A percentile compares a stretch with the other conserved stretches of the same genome.
Evolutionary conservation across 208 protist genomes (phyloP).

Genomic region (Crithidia brevicula): DNA sequence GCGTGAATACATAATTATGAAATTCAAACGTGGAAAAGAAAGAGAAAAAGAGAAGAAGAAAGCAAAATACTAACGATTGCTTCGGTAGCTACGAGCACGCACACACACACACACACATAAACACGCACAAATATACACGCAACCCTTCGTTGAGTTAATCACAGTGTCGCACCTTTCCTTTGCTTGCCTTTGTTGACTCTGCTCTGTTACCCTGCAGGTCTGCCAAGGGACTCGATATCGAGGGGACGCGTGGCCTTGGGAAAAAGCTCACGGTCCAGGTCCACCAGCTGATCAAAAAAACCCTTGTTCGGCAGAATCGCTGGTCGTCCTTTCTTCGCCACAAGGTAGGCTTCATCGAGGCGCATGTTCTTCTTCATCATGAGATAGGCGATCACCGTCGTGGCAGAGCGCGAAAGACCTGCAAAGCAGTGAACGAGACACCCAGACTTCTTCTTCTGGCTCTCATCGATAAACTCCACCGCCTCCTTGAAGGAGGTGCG

Average conservation of each 20-base stretch:
- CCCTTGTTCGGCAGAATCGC: slow-evolving; percentile 86
- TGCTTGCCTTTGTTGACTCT: not conserved
- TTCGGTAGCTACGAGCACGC: too few species aligned
- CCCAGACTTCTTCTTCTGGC: slow-evolving; percentile 46
- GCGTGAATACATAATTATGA: too few species aligned
- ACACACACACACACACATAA: too few species aligned
- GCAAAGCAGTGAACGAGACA: slow-evolving; percentile 93
- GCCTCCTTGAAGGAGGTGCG: slow-evolving; percentile 75
- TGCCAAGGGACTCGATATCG: slow-evolving; percentile 54
- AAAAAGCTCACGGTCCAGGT: slow-evolving; percentile 70
- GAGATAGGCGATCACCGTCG: slow-evolving; percentile 88
- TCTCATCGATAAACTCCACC: slow-evolving; percentile 81
- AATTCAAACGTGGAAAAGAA: too few species aligned
- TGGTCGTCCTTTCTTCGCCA: slow-evolving; percentile 73
- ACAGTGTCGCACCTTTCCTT: too few species aligned
- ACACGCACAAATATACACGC: too few species aligned
- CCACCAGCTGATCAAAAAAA: slow-evolving; percentile 80
- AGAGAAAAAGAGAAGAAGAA: too few species aligned
- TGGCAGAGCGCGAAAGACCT: slow-evolving; percentile 89
- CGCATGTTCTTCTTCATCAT: slow-evolving; percentile 88
- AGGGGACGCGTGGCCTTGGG: slow-evolving; percentile 53
- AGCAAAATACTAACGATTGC: too few species aligned
- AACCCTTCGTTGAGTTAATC: too few species aligned
- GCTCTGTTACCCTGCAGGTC: slow-evolving; percentile 21
- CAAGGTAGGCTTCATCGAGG: slow-evolving; percentile 82